Evolutionary conservation across 1,139 yeast species (phyloP), one percentile per base, ranked within the genome.

Genomic region (Sugiyamaella sp.): DNA sequence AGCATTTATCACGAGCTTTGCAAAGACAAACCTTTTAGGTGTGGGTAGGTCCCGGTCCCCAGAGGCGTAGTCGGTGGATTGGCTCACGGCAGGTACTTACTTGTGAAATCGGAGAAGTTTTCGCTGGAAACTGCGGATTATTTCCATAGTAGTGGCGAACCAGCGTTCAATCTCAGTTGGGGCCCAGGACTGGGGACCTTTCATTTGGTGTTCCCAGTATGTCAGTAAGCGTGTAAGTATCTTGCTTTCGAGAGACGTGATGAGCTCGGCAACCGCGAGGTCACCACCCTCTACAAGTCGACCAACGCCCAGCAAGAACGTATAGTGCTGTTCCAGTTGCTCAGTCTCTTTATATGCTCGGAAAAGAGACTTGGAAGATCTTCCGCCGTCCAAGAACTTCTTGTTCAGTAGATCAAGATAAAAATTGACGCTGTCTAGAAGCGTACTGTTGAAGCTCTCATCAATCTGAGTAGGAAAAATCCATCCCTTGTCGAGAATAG

Each of bases 341-440:
- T 93, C 99, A 0, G 97, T 95, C 65, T 90, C 97, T 65, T 89
- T 89, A 68, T 89, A 89, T 0, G 96, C 87, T 63, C 93, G 80
- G 71, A 89, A 86, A 17, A 85, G 61, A 20, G 66, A 57, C 38
- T 77, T 75, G 2, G 80, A 74, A 3, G 84, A 79, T 53, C 84
- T 80, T 0, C 93, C 83, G 58, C 91, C 82, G 63, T 89, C 96
- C 52, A 89, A 74, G 50, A 91, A 76, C 68, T 93, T 93, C 63
- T 84, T 79, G 62, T 86, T 86, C 38, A 91, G 73, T 50, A 93
- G 73, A 17, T 80, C 82, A 64, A 90, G 79, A 57, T 87, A 82
- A 66, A 87, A 87, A 42, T 80, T 78, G 16, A 89, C 86, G 61
- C 96, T 88, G 52, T 85, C 85, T 42, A 89, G 74, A 4, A 91